These are phyloP conservation scores for Solanum hybrid DNA, from an alignment of 305 asterid genomes.

Conservation along the genomic window DNA sequence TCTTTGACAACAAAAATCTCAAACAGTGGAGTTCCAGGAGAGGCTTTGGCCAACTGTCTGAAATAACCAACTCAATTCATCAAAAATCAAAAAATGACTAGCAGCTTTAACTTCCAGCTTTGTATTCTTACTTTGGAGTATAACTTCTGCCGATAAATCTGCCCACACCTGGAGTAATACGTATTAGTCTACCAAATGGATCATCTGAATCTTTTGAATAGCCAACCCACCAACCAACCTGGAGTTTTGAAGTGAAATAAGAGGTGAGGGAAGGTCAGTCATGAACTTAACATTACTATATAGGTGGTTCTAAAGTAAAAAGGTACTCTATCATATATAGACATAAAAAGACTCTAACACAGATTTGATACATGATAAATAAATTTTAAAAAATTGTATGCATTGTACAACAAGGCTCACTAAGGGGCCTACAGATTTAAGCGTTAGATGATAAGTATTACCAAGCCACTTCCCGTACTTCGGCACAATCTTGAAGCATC, in stretches of 20 bases:
- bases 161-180: conserved; percentile 79
- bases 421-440: neutral
- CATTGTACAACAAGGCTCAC: neutral
- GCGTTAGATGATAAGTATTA: conserved; percentile 21
- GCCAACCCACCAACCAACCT: conserved; percentile 99
- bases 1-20: conserved; percentile 90
- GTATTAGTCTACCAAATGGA: conserved; percentile 87
- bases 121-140: conserved; percentile 68
- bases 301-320: neutral
- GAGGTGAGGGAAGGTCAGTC: neutral
- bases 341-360: neutral
- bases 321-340: neutral
- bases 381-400: neutral
- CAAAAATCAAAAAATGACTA: neutral
- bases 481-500: conserved; percentile 89
- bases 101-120: neutral
- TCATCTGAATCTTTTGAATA: conserved; percentile 74
- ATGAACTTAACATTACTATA: neutral
- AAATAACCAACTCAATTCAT: conserved; percentile 13
- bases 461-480: conserved; percentile 94
- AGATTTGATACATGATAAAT: neutral
- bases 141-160: conserved; percentile 82
- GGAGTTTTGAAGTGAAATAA: conserved; percentile 7
- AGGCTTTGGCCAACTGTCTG: conserved; percentile 80
- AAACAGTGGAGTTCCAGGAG: conserved; percentile 91